A percentile compares a stretch with the other conserved stretches of the same genome.
phyloP scores from a whole-genome alignment of 805 yeast species.

The Candida railenensis region DNA sequence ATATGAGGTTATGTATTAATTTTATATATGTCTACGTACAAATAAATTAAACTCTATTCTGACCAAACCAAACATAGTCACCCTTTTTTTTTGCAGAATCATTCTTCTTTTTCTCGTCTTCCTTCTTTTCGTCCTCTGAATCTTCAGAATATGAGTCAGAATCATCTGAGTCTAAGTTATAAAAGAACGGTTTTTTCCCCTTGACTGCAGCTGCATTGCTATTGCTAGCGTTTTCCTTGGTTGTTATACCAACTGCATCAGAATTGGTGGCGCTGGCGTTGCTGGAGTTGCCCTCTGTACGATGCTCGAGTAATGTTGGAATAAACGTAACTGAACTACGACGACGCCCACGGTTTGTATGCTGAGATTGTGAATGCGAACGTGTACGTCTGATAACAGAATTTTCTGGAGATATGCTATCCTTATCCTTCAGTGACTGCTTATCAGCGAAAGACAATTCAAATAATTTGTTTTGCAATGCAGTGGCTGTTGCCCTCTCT shows the following conservation, averaged over 20 bases:
- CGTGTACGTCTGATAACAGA: no score
- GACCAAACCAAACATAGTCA: slow-evolving; percentile 40
- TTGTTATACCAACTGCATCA: slow-evolving; percentile 1
- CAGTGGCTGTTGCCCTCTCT: neutral
- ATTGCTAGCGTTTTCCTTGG: neutral
- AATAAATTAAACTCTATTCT: slow-evolving; percentile 19
- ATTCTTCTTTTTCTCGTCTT: slow-evolving; percentile 3
- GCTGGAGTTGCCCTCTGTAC: neutral
- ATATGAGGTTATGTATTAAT: no score
- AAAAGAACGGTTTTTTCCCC: slow-evolving; percentile 24
- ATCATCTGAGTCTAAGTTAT: slow-evolving; percentile 24
- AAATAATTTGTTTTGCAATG: slow-evolving; percentile 1
- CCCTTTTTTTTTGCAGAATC: slow-evolving; percentile 6
- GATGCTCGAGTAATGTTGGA: slow-evolving; percentile 18
- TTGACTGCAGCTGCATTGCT: slow-evolving; percentile 5
- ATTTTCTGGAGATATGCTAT: no score
- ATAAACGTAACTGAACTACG: slow-evolving; percentile 31
- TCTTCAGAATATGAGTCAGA: slow-evolving; percentile 6
- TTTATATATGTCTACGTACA: slow-evolving; percentile 3
- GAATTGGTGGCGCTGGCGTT: slow-evolving; percentile 1
- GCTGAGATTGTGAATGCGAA: slow-evolving; percentile 5
- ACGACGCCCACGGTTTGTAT: slow-evolving; percentile 12
- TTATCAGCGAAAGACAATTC: neutral
- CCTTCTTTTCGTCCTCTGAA: slow-evolving; percentile 4
- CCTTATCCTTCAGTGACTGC: slow-evolving; percentile 8